Evolutionary conservation across 306 rosid species (phyloP).

Genomic region (Acacia acuminata): DNA sequence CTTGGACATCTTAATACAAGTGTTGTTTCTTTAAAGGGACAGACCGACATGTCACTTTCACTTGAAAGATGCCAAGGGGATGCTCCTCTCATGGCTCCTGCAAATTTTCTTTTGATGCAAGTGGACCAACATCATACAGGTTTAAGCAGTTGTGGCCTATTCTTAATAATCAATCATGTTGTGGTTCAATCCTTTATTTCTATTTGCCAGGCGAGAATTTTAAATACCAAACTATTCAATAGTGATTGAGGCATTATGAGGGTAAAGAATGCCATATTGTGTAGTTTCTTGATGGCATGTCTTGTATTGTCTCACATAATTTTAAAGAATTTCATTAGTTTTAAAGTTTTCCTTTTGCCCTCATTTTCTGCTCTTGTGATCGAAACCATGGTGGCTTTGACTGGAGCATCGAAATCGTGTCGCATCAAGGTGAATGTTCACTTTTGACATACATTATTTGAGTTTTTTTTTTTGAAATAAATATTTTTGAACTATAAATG

Average conservation of each 20-base stretch:
- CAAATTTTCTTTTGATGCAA: slow-evolving; percentile 65
- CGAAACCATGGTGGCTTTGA: slow-evolving; percentile 96
- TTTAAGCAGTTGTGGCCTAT: slow-evolving; percentile 34
- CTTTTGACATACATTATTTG: neutral
- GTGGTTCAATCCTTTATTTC: slow-evolving; percentile 15
- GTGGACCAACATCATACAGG: slow-evolving; percentile 89
- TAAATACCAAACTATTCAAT: neutral
- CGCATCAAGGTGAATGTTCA: slow-evolving; percentile 55
- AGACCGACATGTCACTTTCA: slow-evolving; percentile 72
- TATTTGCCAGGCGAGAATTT: neutral
- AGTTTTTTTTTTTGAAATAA: neutral
- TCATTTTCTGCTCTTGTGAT: slow-evolving; percentile 93
- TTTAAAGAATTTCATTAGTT: slow-evolving; percentile 18
- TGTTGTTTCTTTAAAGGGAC: slow-evolving; percentile 39
- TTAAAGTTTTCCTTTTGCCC: slow-evolving; percentile 20
- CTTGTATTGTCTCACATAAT: slow-evolving; percentile 19
- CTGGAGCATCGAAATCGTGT: slow-evolving; percentile 82
- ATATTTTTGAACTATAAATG: too few relatives aligned
- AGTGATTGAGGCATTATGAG: neutral
- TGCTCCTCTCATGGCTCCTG: slow-evolving; percentile 89
- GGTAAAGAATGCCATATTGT: slow-evolving; percentile 3
- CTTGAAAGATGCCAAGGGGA: slow-evolving; percentile 87
- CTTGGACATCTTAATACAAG: slow-evolving; percentile 53
- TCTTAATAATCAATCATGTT: slow-evolving; percentile 19
- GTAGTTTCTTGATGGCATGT: slow-evolving; percentile 8